These are phyloP conservation scores for Fomitopsis palustris DNA, from an alignment of 1,284 basidiomycete genomes.

Conservation along the genomic window DNA sequence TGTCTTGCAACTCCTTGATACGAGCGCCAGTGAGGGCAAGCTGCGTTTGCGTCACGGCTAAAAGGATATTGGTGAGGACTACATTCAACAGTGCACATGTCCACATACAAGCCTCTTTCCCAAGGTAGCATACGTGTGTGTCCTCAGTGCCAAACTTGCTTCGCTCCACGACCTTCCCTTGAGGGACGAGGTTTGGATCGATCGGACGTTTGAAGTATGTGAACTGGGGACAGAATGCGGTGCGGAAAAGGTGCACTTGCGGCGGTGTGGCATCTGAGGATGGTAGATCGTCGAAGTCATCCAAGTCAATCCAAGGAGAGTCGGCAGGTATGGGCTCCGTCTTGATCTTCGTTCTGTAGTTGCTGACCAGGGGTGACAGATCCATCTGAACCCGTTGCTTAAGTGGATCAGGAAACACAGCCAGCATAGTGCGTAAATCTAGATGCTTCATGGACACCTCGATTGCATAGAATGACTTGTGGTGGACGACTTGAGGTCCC, in stretches of 20 bases:
- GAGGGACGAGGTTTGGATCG: slow-evolving; percentile 29
- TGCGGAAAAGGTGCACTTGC: slow-evolving; percentile 66
- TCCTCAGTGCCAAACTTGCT: slow-evolving; percentile 89
- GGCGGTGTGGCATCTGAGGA: slow-evolving; percentile 58
- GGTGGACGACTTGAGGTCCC: slow-evolving; percentile 55
- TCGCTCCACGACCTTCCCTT: slow-evolving; percentile 37
- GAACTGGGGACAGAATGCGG: slow-evolving; percentile 80
- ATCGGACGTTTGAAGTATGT: slow-evolving; percentile 71
- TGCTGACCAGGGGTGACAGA: slow-evolving; percentile 41
- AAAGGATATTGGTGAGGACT: neutral
- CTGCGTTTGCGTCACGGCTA: slow-evolving; percentile 72
- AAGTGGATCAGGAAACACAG: slow-evolving; percentile 71
- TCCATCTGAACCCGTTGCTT: slow-evolving; percentile 54
- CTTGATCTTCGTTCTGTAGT: slow-evolving; percentile 43
- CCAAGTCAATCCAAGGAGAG: slow-evolving; percentile 72
- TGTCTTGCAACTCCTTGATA: slow-evolving; percentile 41
- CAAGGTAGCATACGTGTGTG: slow-evolving; percentile 84
- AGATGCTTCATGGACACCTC: slow-evolving; percentile 82
- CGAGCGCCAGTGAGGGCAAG: slow-evolving; percentile 60
- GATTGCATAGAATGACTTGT: slow-evolving; percentile 92
- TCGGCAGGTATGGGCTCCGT: slow-evolving; percentile 37
- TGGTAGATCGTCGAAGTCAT: slow-evolving; percentile 85
- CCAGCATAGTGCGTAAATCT: slow-evolving; percentile 77
- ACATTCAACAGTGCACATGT: slow-evolving; percentile 1
- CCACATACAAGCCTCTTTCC: slow-evolving; percentile 65